Base-by-base conservation (phyloP, 1,284 basidiomycete genomes). In the Singerocomus inundabilis region DNA sequence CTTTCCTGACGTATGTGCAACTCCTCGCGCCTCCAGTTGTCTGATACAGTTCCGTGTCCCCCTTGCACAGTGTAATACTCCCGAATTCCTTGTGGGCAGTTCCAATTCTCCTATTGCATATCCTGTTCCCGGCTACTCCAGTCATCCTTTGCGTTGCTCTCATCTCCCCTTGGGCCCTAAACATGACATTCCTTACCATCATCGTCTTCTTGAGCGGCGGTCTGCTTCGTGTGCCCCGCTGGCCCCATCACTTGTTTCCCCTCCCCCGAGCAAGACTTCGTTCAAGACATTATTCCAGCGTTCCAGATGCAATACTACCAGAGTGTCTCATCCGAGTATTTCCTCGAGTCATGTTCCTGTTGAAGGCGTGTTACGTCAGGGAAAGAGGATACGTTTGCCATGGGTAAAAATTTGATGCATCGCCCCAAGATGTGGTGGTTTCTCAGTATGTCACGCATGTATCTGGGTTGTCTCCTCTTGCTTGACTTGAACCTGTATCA, bases 51-150 rank as follows among this genome's bases (percentile, higher is more conserved):
- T 41, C 31, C 37, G 7, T 8, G 43, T 35, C 15, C 32, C 15
- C 15, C 1, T 44, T 30, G 6, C 30, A 28, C 33, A 62, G 61
- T 31, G 58, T 30, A 31, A 64, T 30, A 63, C 63, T 10, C 65
- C 64, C 26, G 65, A 66, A 49, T 66, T 66, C 46, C 65, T 66
- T 15, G 64, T 46, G 15, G 68, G 64, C 6, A 63, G 63, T 40
- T 66, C 68, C 18, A 59, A 52, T 42, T 70, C 68, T 43, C 65
- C 61, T 6, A 18, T 70, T 34, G 68, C 53, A 28, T 69, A 65
- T 31, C 68, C 64, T 2, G 59, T 62, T 28, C 48, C 48, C 36
- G 68, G 64, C 33, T 66, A 70, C 40, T 61, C 53, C 16, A 66
- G 64, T 35, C 63, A 53, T 33, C 54, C 62, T 52, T 48, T 49